These are phyloP conservation scores for Aspergillus leporis DNA, from an alignment of 495 filamentous ascomycete species.

Conservation along the genomic window DNA sequence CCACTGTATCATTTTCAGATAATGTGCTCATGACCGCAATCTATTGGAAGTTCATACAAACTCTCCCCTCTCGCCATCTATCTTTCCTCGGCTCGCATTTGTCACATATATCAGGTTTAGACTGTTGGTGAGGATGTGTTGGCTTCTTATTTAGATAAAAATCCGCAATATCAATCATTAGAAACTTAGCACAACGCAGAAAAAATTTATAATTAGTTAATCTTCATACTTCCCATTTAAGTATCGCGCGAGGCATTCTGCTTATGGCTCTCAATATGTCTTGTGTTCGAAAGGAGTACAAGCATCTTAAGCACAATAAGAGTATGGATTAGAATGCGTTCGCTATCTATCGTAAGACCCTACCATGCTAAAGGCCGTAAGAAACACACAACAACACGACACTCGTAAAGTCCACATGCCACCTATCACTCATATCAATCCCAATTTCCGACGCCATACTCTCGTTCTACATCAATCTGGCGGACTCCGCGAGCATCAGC, in stretches of 20 bases:
- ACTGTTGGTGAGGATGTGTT: neutral
- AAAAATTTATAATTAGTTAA: too few species aligned
- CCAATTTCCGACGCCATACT: slow-evolving; percentile 44
- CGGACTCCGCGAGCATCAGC: slow-evolving; percentile 68
- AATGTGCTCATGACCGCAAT: neutral
- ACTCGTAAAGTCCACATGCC: neutral
- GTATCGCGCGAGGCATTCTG: too few species aligned
- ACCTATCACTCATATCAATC: slow-evolving; percentile 38
- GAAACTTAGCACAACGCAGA: too few species aligned
- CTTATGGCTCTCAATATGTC: too few species aligned
- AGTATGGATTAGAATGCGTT: too few species aligned
- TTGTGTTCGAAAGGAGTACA: too few species aligned
- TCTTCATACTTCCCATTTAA: too few species aligned
- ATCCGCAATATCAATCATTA: too few species aligned
- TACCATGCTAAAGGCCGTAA: neutral
- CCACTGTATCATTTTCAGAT: slow-evolving; percentile 11
- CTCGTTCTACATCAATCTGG: slow-evolving; percentile 62
- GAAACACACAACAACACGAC: neutral
- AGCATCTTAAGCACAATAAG: too few species aligned
- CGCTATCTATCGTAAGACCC: neutral
- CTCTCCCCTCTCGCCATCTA: neutral
- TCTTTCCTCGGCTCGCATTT: neutral
- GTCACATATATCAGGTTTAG: neutral
- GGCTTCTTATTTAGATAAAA: neutral
- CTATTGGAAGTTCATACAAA: neutral